Percentiles rank a stretch among this genome's conserved stretches.
Conservation (phyloP, 2,329 filamentous ascomycete genomes). For the Sclerotinia borealis region DNA sequence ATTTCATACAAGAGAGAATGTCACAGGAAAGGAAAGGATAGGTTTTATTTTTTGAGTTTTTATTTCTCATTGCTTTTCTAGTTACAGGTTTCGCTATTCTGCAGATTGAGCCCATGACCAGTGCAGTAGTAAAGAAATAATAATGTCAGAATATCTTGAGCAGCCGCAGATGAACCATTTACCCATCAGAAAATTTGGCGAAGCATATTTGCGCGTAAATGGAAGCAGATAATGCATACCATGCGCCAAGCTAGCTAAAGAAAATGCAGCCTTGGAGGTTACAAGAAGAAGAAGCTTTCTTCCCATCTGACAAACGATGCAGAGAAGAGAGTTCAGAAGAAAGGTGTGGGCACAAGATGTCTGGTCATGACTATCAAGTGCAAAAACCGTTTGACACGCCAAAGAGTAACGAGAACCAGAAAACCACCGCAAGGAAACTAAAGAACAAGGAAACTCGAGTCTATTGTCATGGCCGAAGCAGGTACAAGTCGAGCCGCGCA, state of each 20-base stretch:
- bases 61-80: conserved; percentile 23
- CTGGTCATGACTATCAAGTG: conserved; percentile 26
- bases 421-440: conserved; percentile 21
- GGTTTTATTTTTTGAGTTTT: conserved; percentile 14
- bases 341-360: conserved; percentile 27
- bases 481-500: conserved; percentile 33
- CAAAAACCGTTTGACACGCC: conserved; percentile 23
- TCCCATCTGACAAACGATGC: neutral
- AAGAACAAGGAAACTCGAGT: conserved; percentile 20
- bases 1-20: neutral
- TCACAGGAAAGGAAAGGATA: neutral
- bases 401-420: conserved; percentile 16
- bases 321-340: conserved; percentile 21
- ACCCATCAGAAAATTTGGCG: neutral
- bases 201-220: conserved; percentile 10
- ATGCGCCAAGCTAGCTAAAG: conserved; percentile 7
- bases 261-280: conserved; percentile 9
- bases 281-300: conserved; percentile 10
- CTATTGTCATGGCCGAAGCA: conserved; percentile 25
- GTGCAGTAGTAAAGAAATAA: conserved; percentile 20
- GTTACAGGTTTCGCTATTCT: conserved; percentile 24
- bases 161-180: neutral
- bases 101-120: conserved; percentile 16
- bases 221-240: conserved; percentile 4
- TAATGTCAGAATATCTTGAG: conserved; percentile 17